Conservation (phyloP, 129 eudicot species). For the Artemisia argyi region DNA sequence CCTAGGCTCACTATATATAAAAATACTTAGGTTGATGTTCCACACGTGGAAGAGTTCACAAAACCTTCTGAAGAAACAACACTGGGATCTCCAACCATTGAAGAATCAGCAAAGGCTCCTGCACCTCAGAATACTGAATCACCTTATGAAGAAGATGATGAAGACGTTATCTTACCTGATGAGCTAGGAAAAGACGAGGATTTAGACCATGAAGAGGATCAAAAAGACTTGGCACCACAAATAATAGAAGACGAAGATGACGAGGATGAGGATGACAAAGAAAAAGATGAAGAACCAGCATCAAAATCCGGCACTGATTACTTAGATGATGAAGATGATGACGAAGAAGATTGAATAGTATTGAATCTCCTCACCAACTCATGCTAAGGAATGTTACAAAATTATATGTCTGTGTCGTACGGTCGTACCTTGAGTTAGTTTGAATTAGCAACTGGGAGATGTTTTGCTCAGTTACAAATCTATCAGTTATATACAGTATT, state of each 20-base stretch:
- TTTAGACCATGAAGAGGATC: slow-evolving; percentile 20
- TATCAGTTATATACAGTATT: not conserved
- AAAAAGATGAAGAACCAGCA: slow-evolving; percentile 14
- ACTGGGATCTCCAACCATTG: slow-evolving; percentile 21
- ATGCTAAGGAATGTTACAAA: not conserved
- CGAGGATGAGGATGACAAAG: slow-evolving; percentile 23
- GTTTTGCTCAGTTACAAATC: slow-evolving; percentile 4
- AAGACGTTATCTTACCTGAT: slow-evolving; percentile 26
- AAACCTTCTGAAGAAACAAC: slow-evolving; percentile 32
- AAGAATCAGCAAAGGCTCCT: slow-evolving; percentile 32
- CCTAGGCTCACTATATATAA: not conserved
- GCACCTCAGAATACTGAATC: slow-evolving; percentile 25
- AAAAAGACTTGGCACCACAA: slow-evolving; percentile 24
- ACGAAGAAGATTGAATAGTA: slow-evolving; percentile 25
- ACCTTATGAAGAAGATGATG: slow-evolving; percentile 29
- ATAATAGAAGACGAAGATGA: slow-evolving; percentile 31
- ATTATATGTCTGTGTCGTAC: not conserved
- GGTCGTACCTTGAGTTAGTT: not conserved
- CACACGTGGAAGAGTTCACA: slow-evolving; percentile 32
- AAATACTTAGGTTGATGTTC: slow-evolving; percentile 28
- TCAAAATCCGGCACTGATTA: slow-evolving; percentile 23
- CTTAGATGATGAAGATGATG: slow-evolving; percentile 34
- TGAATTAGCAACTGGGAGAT: slow-evolving; percentile 29
- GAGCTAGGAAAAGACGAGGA: slow-evolving; percentile 30
- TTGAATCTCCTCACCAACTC: not conserved